Conservation (phyloP, 179 eudicot genomes). For the Drosera spatulata region DNA sequence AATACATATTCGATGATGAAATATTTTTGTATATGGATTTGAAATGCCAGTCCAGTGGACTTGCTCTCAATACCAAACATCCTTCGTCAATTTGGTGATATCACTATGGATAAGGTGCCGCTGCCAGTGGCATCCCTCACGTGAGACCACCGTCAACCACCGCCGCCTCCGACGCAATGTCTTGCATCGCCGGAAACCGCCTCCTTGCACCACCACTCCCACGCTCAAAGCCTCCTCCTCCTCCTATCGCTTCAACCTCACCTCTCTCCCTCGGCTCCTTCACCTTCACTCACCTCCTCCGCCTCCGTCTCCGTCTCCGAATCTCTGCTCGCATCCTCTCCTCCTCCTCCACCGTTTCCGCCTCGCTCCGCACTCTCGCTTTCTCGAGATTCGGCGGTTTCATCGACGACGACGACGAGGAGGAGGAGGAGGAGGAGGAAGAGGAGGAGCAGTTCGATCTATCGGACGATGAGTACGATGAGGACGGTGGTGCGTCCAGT, state of each 20-base stretch:
- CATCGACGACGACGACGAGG: neutral
- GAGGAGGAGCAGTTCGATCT: too few relatives aligned
- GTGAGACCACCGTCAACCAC: too few relatives aligned
- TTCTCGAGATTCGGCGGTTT: slow-evolving; percentile 7
- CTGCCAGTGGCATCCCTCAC: too few relatives aligned
- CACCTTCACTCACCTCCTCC: slow-evolving; percentile 7
- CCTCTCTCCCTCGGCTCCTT: slow-evolving; percentile 6
- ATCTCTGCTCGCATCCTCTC: neutral
- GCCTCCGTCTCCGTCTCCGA: slow-evolving; percentile 15
- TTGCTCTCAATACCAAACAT: too few relatives aligned
- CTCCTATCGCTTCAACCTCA: slow-evolving; percentile 1
- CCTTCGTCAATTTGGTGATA: too few relatives aligned
- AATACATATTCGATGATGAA: too few relatives aligned
- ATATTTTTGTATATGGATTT: too few relatives aligned
- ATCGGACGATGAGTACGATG: too few relatives aligned
- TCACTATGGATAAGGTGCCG: too few relatives aligned
- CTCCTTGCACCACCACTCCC: slow-evolving; percentile 8
- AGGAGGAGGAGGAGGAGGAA: too few relatives aligned
- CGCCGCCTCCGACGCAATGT: neutral
- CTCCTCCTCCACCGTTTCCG: slow-evolving; percentile 13
- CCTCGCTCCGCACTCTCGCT: slow-evolving; percentile 5
- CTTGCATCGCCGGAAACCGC: slow-evolving; percentile 5
- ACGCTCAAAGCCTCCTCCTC: slow-evolving; percentile 16
- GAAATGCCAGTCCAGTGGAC: too few relatives aligned
- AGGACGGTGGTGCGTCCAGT: slow-evolving; percentile 1